Base-by-base conservation (phyloP, 768 basidiomycete genomes). In the Candolleomyces eurysporus region DNA sequence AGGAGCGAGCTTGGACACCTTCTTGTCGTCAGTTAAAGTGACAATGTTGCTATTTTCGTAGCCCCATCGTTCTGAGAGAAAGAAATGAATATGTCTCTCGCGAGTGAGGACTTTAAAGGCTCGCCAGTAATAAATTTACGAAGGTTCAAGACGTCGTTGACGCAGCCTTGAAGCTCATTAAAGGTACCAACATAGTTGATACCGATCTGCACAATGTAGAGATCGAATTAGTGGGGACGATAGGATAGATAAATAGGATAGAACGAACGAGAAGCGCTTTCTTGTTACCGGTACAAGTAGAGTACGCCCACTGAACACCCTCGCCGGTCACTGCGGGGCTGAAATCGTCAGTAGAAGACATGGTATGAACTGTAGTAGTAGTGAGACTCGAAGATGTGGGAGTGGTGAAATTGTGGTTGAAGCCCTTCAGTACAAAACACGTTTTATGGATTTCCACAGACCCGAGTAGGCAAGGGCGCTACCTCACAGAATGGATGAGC, bases 261-360 rank as follows among this genome's bases (percentile, higher is more conserved):
- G 19, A n/a, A 53, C 52, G 26, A 14, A 56, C 54, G 4, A 56
- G 54, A 8, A 56, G 22, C 14, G 54, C 54, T 39, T 56, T 56
- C 54, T 56, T 56, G n/a, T 17, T 21, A 9, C 54, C 54, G 36
- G 39, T 21, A 43, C 54, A 56, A 19, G 54, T 56, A 7, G 54
- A 56, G 54, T 56, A 56, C 13, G 54, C 54, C 54, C 54, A 56
- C 10, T 56, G 17, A 19, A 56, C 54, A 21, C 54, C 54, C 54
- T 56, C 54, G 40, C 54, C 54, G 9, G 54, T 56, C 17, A 56
- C 36, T 43, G 39, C 40, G 14, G 54, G 54, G 36, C 36, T 36
- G 14, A 14, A 56, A 22, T n/a, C 19, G n/a, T 56, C 22, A 16
- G 36, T 8, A 5, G 8, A 36, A 36, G 45, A 46, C 45, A 46